Base-by-base conservation (phyloP, 2,329 filamentous ascomycete genomes). In the Diplodia scrobiculata region DNA sequence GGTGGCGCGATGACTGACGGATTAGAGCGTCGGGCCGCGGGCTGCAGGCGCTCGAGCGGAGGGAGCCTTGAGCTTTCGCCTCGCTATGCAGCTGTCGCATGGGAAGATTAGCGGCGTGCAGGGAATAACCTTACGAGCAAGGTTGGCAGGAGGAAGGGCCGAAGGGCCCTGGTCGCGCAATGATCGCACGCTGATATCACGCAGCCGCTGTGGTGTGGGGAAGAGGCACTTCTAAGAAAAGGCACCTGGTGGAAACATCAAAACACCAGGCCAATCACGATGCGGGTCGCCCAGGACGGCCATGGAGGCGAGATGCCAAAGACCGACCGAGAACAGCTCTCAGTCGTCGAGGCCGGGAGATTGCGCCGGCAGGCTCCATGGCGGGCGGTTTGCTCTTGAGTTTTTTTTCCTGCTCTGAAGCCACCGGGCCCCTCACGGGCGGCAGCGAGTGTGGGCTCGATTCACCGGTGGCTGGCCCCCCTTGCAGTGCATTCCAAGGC, bases 131-230 rank as follows among this genome's bases (percentile, higher is more conserved):
- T 19, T 38, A 38, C 32, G 47, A 14, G 52, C 59, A 63, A 51
- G 59, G 60, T 45, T 52, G 25, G 60, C 60, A 53, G 47, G 34
- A 53, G 60, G 60, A 63, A 63, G 60, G 60, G 60, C 60, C 60
- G 60, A 63, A 53, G 60, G 34, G n/a, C 45, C 21, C 41, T 45
- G 41, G 36, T 58, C 54, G 54, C 54, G 54, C 54, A 58, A 58
- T 58, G 54, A 34, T 60, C 41, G 58, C 41, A 62, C 14, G 27
- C 48, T 53, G 60, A 52, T 63, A 63, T 63, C 60, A 63, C 36
- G n/a, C 60, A 63, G 60, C 32, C 60, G 60, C 60, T 50, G 60
- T 6, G 48, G 50, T 63, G 60, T 63, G 60, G 60, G 60, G 60
- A 63, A 63, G 60, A 48, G 41, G 55, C 41, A 47, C 17, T 27